Evolutionary conservation across 192 early-diverging fungal genomes (phyloP).

Genomic region (Diversispora epigaea): DNA sequence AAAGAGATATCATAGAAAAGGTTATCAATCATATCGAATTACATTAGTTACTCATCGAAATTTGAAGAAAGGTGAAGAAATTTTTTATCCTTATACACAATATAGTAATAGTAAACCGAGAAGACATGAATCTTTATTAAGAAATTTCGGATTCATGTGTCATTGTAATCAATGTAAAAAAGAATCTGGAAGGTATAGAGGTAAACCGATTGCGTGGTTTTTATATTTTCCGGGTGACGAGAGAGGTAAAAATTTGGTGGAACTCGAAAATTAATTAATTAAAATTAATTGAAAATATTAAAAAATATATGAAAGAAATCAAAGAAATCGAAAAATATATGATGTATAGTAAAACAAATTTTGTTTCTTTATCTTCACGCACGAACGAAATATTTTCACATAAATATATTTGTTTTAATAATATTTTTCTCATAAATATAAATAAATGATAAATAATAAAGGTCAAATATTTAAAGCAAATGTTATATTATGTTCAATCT

Average conservation of each 20-base stretch:
- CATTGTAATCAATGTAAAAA: neutral
- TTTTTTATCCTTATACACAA: neutral
- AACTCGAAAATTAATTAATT: no score
- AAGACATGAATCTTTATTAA: neutral
- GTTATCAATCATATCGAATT: neutral
- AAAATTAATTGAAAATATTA: no score
- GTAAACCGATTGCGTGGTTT: neutral
- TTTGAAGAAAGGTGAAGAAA: constrained; percentile 1
- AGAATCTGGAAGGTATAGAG: neutral
- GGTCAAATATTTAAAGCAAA: no score
- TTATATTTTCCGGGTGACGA: neutral
- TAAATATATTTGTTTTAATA: no score
- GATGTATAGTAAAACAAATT: no score
- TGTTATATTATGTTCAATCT: no score
- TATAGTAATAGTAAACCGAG: neutral
- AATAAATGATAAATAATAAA: no score
- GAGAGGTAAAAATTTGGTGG: neutral
- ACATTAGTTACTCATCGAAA: neutral
- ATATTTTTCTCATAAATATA: no score
- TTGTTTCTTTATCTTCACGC: no score
- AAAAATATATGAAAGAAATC: no score
- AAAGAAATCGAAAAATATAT: no score
- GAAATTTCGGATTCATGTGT: neutral
- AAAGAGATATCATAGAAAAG: neutral
- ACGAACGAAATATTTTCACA: no score